Percentiles rank a stretch among this genome's conserved stretches.
Evolutionary conservation across 2,329 filamentous ascomycete genomes (phyloP).

Genomic region (Xylariaceae sp.): DNA sequence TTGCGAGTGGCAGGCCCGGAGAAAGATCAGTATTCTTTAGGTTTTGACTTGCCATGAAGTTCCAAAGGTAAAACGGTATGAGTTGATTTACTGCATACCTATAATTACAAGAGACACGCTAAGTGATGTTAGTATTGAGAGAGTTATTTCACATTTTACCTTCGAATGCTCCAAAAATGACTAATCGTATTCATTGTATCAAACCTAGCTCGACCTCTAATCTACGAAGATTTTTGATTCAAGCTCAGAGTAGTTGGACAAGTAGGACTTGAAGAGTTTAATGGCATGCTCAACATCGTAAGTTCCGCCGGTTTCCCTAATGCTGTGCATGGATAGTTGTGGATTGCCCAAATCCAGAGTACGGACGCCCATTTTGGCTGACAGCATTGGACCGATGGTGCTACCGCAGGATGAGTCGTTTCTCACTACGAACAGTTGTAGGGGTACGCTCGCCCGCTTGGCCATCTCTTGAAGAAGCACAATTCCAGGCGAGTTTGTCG

Average conservation of each 20-base stretch:
- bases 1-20: too few relatives aligned
- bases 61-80: too few relatives aligned
- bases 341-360: constrained; percentile 93
- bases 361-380: constrained; percentile 78
- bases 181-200: too few relatives aligned
- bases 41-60: too few relatives aligned
- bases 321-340: constrained; percentile 95
- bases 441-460: constrained; percentile 68
- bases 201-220: constrained; percentile 38
- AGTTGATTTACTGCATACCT: too few relatives aligned
- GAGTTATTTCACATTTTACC: too few relatives aligned
- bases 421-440: constrained; percentile 93
- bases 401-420: constrained; percentile 94
- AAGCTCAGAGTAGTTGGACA: constrained; percentile 76
- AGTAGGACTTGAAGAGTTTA: constrained; percentile 83
- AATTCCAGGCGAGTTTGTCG: constrained; percentile 93
- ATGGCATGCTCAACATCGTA: constrained; percentile 86
- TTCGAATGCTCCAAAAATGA: too few relatives aligned
- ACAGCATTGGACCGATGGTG: constrained; percentile 97
- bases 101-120: too few relatives aligned
- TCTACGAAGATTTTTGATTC: constrained; percentile 84
- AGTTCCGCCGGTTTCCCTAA: constrained; percentile 85
- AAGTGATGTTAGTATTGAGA: too few relatives aligned
- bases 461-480: constrained; percentile 89
- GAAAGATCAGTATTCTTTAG: too few relatives aligned